A percentile compares a stretch with the other conserved stretches of the same genome.
Evolutionary conservation across 1,139 yeast species (phyloP).

Genomic region (Hansenula lynferdii): DNA sequence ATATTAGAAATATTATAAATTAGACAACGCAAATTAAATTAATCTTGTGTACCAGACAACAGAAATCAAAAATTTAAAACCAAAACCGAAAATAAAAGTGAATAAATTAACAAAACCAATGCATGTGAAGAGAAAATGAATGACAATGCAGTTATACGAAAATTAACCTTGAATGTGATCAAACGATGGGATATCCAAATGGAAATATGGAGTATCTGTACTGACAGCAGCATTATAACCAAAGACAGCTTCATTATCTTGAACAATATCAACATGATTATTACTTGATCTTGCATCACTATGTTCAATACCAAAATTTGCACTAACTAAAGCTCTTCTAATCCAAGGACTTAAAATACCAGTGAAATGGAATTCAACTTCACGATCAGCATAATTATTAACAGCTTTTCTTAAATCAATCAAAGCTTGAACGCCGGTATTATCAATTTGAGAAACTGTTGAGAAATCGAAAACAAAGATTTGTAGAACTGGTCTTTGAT

Average conservation of each 20-base stretch:
- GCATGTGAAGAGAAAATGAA: neutral
- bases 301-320: slow-evolving; percentile 71
- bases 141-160: neutral
- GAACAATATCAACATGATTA: slow-evolving; percentile 25
- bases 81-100: no score
- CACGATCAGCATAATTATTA: slow-evolving; percentile 72
- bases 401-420: slow-evolving; percentile 73
- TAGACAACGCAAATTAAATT: no score
- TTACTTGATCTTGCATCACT: slow-evolving; percentile 29
- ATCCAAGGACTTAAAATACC: slow-evolving; percentile 88
- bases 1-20: no score
- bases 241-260: slow-evolving; percentile 20
- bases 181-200: slow-evolving; percentile 79
- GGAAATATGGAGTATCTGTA: slow-evolving; percentile 82
- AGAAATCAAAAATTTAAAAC: no score
- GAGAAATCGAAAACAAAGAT: slow-evolving; percentile 79
- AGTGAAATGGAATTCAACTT: slow-evolving; percentile 85
- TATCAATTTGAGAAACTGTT: slow-evolving; percentile 68
- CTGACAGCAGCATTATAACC: slow-evolving; percentile 46
- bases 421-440: slow-evolving; percentile 74
- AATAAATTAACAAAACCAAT: no score
- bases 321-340: slow-evolving; percentile 66
- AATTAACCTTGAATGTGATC: slow-evolving; percentile 24
- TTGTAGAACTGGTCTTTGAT: slow-evolving; percentile 60
- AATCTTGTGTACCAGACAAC: no score